A percentile compares a stretch with the other conserved stretches of the same genome.
Evolutionary conservation across 371 early-diverging fungal genomes (phyloP).

Genomic region (Mucor sp.): DNA sequence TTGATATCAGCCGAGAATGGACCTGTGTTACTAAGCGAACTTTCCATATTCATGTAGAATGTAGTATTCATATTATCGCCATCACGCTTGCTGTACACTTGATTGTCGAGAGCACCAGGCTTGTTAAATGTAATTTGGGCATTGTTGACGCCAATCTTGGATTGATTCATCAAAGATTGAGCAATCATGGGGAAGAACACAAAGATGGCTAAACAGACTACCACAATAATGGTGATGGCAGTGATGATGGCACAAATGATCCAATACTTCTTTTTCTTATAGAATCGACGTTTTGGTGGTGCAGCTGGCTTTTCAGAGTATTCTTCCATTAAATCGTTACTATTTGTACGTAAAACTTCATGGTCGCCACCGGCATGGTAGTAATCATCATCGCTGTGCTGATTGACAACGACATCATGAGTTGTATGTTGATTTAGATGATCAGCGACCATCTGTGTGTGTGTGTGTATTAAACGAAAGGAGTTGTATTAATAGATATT

Average conservation of each 20-base stretch:
- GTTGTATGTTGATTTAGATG: background rate
- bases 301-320: slow-evolving; percentile 47
- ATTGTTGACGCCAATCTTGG: slow-evolving; percentile 45
- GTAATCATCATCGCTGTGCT: background rate
- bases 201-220: slow-evolving; percentile 51
- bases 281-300: slow-evolving; percentile 44
- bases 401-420: background rate
- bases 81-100: slow-evolving; percentile 31
- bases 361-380: background rate
- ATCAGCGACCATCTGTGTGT: background rate
- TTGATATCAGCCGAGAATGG: slow-evolving; percentile 56
- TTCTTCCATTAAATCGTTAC: slow-evolving; percentile 38
- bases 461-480: background rate
- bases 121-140: slow-evolving; percentile 56
- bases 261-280: slow-evolving; percentile 64
- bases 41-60: slow-evolving; percentile 55
- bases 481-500: background rate
- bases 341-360: slow-evolving; percentile 8
- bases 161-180: slow-evolving; percentile 56
- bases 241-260: slow-evolving; percentile 52
- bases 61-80: slow-evolving; percentile 38
- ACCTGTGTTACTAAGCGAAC: slow-evolving; percentile 56
- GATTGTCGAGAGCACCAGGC: slow-evolving; percentile 17
- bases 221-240: slow-evolving; percentile 52
- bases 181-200: slow-evolving; percentile 65